phyloP scores from a whole-genome alignment of 768 basidiomycete genomes.

The Strobilomyces confusus region DNA sequence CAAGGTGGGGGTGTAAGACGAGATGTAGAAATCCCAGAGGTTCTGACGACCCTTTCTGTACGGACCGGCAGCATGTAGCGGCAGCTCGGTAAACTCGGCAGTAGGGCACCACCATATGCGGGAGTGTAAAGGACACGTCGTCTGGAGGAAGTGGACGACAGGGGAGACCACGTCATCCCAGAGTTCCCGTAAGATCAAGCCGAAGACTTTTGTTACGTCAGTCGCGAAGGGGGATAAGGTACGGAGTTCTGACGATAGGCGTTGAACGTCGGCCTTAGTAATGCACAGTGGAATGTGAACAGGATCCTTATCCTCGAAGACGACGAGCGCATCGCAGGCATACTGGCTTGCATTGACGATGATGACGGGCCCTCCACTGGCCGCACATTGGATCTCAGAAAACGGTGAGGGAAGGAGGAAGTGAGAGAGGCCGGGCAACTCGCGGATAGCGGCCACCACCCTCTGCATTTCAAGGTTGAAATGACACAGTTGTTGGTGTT shows the following conservation, averaged over 20 bases:
- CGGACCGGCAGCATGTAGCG: neutral
- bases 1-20: neutral
- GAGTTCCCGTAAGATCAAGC: neutral
- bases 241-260: neutral
- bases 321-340: neutral
- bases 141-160: neutral
- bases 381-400: neutral
- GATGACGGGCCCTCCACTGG: neutral
- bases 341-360: neutral
- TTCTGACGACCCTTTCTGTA: neutral
- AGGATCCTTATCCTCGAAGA: neutral
- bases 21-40: neutral
- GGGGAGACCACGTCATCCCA: neutral
- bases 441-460: neutral
- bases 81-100: neutral
- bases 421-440: neutral
- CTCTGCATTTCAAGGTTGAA: neutral
- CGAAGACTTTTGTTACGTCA: neutral
- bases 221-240: neutral
- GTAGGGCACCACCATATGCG: neutral
- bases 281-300: neutral
- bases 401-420: neutral
- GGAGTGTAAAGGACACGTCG: neutral
- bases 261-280: neutral
- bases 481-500: neutral